phyloP scores from a whole-genome alignment of 1,139 yeast genomes.

The Kurtzmaniella quercitrusa region DNA sequence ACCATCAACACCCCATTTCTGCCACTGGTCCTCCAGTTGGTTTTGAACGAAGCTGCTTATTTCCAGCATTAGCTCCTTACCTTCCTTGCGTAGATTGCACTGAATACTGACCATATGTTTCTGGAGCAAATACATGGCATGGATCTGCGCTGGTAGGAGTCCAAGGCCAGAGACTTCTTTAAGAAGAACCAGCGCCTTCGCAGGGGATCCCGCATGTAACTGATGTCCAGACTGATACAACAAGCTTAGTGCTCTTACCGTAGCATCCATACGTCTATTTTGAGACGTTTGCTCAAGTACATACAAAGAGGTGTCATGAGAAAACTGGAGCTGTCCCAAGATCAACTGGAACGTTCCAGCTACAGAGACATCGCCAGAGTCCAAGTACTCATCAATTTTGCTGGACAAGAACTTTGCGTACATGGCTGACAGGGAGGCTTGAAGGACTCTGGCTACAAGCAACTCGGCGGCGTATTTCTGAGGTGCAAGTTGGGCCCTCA shows the following conservation, averaged over 20 bases:
- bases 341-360: constrained; percentile 23
- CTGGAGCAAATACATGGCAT: constrained; percentile 23
- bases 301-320: constrained; percentile 17
- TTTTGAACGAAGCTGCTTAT: constrained; percentile 23
- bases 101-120: constrained; percentile 20
- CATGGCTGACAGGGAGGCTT: constrained; percentile 18
- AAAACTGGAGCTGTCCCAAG: constrained; percentile 24
- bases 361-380: constrained; percentile 11
- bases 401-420: constrained; percentile 25
- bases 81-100: constrained; percentile 17
- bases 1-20: constrained; percentile 25
- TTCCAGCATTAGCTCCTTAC: constrained; percentile 18
- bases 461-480: constrained; percentile 27
- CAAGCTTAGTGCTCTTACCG: constrained; percentile 17
- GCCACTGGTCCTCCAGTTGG: constrained; percentile 19
- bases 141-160: constrained; percentile 23
- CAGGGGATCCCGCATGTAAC: constrained; percentile 27
- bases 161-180: constrained; percentile 12
- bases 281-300: constrained; percentile 13
- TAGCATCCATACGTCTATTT: background rate
- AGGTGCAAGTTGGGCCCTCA: constrained; percentile 19
- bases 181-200: constrained; percentile 12
- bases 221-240: constrained; percentile 15
- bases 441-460: constrained; percentile 30
- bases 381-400: constrained; percentile 17